phyloP scores from a whole-genome alignment of 805 yeast species.

The Schwanniomyces vanrijiae region DNA sequence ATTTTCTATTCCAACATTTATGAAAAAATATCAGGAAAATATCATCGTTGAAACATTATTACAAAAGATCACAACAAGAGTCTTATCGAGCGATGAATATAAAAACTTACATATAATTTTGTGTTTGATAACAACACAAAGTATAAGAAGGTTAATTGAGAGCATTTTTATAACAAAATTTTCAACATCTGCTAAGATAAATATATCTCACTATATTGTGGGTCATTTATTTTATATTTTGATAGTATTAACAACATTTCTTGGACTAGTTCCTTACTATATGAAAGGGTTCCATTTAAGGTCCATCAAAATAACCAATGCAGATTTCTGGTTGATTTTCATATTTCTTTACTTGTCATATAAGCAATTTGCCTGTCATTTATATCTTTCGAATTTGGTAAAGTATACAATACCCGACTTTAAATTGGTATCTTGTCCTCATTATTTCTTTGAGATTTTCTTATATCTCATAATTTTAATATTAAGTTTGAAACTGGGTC shows the following conservation, averaged over 20 bases:
- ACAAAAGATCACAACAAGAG: background rate
- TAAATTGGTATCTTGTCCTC: slow-evolving; percentile 57
- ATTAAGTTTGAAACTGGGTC: slow-evolving; percentile 12
- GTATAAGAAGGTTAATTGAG: slow-evolving; percentile 56
- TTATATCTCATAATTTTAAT: slow-evolving; percentile 46
- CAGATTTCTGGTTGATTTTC: slow-evolving; percentile 40
- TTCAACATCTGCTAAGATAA: slow-evolving; percentile 52
- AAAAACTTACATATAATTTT: slow-evolving; percentile 19
- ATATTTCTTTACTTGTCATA: slow-evolving; percentile 49
- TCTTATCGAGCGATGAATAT: background rate
- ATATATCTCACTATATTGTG: slow-evolving; percentile 62
- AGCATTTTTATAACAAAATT: slow-evolving; percentile 50
- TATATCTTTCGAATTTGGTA: slow-evolving; percentile 43
- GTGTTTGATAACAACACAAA: slow-evolving; percentile 42
- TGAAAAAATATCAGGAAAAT: background rate
- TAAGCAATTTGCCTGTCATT: slow-evolving; percentile 56
- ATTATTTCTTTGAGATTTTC: slow-evolving; percentile 64
- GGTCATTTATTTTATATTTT: slow-evolving; percentile 61
- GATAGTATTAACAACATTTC: slow-evolving; percentile 40
- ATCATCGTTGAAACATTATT: background rate
- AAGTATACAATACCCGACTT: slow-evolving; percentile 59
- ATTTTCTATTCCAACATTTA: background rate
- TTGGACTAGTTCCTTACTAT: slow-evolving; percentile 15
- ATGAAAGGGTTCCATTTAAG: background rate
- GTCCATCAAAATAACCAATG: slow-evolving; percentile 7